Evolutionary conservation across 2,329 filamentous ascomycete genomes (phyloP).

Genomic region (Neonectria faginata): DNA sequence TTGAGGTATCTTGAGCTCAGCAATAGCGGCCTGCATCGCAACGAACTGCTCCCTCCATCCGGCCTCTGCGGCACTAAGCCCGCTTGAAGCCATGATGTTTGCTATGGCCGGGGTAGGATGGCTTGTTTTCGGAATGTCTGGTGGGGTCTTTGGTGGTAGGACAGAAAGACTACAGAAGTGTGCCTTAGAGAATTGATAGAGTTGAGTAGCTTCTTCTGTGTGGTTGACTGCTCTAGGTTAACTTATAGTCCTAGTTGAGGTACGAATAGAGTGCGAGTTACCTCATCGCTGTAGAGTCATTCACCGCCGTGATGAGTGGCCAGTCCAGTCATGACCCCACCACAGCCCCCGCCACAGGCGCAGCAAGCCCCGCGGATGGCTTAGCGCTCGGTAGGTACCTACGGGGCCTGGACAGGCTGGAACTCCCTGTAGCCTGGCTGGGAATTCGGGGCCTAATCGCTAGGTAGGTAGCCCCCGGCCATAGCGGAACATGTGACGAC

Average conservation of each 20-base stretch:
- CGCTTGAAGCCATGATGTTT: conserved; percentile 50
- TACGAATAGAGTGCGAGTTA: neutral
- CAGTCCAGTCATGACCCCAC: conserved; percentile 16
- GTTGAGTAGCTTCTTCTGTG: neutral
- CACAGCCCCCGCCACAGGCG: conserved; percentile 13
- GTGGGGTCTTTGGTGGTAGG: neutral
- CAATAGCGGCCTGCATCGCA: conserved; percentile 88
- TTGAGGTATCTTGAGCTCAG: conserved; percentile 70
- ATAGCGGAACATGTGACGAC: conserved; percentile 46
- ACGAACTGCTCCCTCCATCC: conserved; percentile 89
- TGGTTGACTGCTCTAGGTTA: neutral
- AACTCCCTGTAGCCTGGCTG: neutral
- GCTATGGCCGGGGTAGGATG: conserved; percentile 2
- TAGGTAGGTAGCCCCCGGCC: conserved; percentile 28
- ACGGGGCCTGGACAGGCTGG: neutral
- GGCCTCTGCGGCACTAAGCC: conserved; percentile 57
- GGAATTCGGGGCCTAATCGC: conserved; percentile 27
- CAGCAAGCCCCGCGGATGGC: conserved; percentile 1
- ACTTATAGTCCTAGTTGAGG: conserved; percentile 3
- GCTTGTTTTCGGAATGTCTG: neutral
- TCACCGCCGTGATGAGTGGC: conserved; percentile 13
- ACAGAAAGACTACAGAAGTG: neutral
- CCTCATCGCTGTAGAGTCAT: conserved; percentile 21
- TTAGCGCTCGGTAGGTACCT: neutral
- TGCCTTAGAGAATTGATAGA: neutral